A percentile compares a stretch with the other conserved stretches of the same genome.
Evolutionary conservation across 2,329 filamentous ascomycete species (phyloP).

Genomic region (Amphichorda felina): DNA sequence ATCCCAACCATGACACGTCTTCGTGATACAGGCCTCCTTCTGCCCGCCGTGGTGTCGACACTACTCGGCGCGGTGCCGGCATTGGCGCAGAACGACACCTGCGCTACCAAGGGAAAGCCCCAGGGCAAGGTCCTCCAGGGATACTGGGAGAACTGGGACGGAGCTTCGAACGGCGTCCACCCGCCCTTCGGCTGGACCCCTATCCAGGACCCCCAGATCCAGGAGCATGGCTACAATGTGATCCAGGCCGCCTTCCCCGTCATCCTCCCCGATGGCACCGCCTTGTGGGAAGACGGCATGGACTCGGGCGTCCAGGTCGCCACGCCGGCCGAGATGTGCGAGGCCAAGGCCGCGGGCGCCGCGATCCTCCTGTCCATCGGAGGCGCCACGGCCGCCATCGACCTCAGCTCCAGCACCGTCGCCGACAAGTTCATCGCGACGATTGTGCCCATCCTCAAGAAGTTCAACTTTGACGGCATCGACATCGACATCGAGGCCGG

Average conservation of each 20-base stretch:
- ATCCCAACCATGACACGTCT: no score
- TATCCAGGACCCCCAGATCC: conserved; percentile 15
- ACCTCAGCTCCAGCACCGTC: conserved; percentile 17
- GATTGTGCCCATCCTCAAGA: conserved; percentile 20
- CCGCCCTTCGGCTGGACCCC: conserved; percentile 20
- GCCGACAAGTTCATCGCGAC: conserved; percentile 21
- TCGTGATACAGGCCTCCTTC: no score
- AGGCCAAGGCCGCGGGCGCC: conserved; percentile 19
- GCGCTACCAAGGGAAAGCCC: conserved; percentile 18
- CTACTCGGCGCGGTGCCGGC: not conserved
- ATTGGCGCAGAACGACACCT: conserved; percentile 7
- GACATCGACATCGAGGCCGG: conserved; percentile 23
- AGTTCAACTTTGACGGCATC: conserved; percentile 23
- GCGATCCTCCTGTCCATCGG: conserved; percentile 21
- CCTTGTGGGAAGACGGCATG: conserved; percentile 19
- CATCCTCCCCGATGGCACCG: conserved; percentile 20
- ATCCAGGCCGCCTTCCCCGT: conserved; percentile 21
- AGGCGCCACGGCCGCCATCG: conserved; percentile 18
- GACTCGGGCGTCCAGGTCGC: conserved; percentile 16
- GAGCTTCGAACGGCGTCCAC: conserved; percentile 18
- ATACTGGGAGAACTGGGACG: conserved; percentile 25
- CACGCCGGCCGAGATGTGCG: conserved; percentile 18
- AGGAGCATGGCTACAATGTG: conserved; percentile 20
- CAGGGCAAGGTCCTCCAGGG: conserved; percentile 19
- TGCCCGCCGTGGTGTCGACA: no score